Evolutionary conservation across 1,284 basidiomycete genomes (phyloP).

Genomic region (Cryptococcus sp.): DNA sequence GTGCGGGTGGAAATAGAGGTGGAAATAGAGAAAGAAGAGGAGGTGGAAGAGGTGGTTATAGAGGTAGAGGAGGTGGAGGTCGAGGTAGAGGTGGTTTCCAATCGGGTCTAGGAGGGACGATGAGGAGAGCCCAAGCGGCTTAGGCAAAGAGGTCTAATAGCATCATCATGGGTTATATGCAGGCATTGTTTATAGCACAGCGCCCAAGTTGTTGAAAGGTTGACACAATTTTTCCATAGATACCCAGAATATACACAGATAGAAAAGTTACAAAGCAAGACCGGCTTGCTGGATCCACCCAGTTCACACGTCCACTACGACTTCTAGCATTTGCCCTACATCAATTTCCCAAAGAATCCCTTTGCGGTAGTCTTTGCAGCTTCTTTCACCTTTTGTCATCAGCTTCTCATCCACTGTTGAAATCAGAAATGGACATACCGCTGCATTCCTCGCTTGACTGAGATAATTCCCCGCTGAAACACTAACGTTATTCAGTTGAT

Average conservation of each 20-base stretch:
- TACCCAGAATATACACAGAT: no score
- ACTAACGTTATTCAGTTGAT: slow-evolving; percentile 35
- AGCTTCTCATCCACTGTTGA: no score
- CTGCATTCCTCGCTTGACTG: slow-evolving; percentile 36
- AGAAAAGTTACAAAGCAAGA: no score
- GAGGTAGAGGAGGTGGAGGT: slow-evolving; percentile 16
- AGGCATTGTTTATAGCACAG: no score
- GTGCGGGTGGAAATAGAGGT: slow-evolving; percentile 38
- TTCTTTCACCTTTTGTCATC: slow-evolving; percentile 33
- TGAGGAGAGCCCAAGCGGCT: no score
- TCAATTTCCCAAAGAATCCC: slow-evolving; percentile 34
- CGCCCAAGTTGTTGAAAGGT: no score
- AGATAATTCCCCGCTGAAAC: slow-evolving; percentile 34
- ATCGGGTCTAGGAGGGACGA: slow-evolving; percentile 1
- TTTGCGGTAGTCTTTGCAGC: slow-evolving; percentile 40
- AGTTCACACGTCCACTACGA: no score
- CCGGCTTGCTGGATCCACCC: no score
- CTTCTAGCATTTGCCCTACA: slow-evolving; percentile 4
- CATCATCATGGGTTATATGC: no score
- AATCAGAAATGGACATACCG: slow-evolving; percentile 17
- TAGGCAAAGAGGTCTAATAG: no score
- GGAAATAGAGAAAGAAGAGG: slow-evolving; percentile 35
- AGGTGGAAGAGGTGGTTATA: slow-evolving; percentile 25
- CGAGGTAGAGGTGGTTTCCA: slow-evolving; percentile 25
- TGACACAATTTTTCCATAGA: no score